These are phyloP conservation scores for Neospermospora avenae DNA, from an alignment of 2,329 filamentous ascomycete species.

Conservation along the genomic window DNA sequence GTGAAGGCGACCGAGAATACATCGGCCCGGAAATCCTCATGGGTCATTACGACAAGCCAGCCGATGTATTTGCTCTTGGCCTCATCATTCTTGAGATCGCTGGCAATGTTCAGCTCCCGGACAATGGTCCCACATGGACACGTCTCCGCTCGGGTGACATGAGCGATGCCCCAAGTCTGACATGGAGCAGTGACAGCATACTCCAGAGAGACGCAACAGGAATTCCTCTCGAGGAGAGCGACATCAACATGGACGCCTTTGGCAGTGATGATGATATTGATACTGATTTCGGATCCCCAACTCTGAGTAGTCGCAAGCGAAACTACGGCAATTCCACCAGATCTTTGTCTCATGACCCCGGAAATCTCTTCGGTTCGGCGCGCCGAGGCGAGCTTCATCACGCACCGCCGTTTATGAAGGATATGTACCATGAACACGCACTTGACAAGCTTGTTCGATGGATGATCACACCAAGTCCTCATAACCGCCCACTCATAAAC, in stretches of 20 bases:
- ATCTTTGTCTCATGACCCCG: conserved; percentile 35
- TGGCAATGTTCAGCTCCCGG: conserved; percentile 87
- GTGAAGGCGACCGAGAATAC: conserved; percentile 94
- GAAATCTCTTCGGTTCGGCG: conserved; percentile 39
- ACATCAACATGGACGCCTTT: conserved; percentile 31
- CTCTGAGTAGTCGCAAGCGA: conserved; percentile 31
- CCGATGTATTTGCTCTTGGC: conserved; percentile 90
- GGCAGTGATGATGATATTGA: conserved; percentile 41
- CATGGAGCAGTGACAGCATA: conserved; percentile 70
- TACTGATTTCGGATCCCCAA: conserved; percentile 38
- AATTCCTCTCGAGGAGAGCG: conserved; percentile 50
- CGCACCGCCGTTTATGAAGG: conserved; percentile 87
- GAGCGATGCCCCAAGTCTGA: conserved; percentile 82
- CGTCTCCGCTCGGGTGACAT: conserved; percentile 86
- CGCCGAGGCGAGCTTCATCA: conserved; percentile 56
- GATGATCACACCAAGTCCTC: conserved; percentile 79
- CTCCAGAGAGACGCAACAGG: conserved; percentile 73
- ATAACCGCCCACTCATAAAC: conserved; percentile 68
- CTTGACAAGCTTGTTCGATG: conserved; percentile 80
- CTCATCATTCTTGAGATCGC: conserved; percentile 94
- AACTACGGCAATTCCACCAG: conserved; percentile 28
- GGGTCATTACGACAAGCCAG: conserved; percentile 83
- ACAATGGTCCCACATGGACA: conserved; percentile 90
- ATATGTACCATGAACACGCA: conserved; percentile 67
- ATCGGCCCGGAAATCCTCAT: conserved; percentile 90